Base-by-base conservation (phyloP, 1,284 basidiomycete species). In the Leccinum fuscescens region DNA sequence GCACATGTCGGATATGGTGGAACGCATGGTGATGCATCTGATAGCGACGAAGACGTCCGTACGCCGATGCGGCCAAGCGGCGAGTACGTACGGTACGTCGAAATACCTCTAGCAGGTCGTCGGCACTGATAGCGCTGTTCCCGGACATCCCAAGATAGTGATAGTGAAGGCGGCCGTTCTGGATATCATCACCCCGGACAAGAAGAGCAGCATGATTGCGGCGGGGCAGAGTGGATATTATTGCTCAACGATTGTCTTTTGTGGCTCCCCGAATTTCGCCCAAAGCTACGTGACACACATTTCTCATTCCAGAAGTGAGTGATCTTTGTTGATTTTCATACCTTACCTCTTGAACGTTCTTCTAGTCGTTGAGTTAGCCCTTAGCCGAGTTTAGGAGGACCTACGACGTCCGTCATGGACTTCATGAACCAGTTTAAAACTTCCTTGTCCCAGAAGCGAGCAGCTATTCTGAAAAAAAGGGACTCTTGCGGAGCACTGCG, bases 181-280 rank as follows among this genome's bases (percentile, higher is more conserved):
- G 63, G 90, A 93, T 70, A 90, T 93, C 56, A 89, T 93, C 60
- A 89, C 88, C 3, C 84, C 86, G 0, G 90, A 92, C 69, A 67
- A 88, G 24, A 76, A 76, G 48, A 79, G 74, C 42, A 88, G 89
- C 4, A 82, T 84, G 6, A 72, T 81, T 27, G 89, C 86, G 3
- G 84, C 89, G 15, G 82, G 82, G 89, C 87, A 14, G 90, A 93
- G 71, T 77, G 87, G 2, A 82, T 93, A 56, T 78, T 86, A 2
- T 79, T 93, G 14, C 81, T 85, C 9, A 84, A 84, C 63, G 82
- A 86, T 61, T 84, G 83, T 62, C 74, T 93, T 39, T 82, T 29
- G 86, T 48, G 83, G 79, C 56, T 93, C 92, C 72, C 91, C 91
- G 8, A 88, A 81, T 63, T 76, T 90, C 53, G 76, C 79, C 7